Percentiles rank a stretch among this genome's conserved stretches.
Evolutionary conservation across 257 asterid genomes (phyloP).

Genomic region (Henckelia pumila): DNA sequence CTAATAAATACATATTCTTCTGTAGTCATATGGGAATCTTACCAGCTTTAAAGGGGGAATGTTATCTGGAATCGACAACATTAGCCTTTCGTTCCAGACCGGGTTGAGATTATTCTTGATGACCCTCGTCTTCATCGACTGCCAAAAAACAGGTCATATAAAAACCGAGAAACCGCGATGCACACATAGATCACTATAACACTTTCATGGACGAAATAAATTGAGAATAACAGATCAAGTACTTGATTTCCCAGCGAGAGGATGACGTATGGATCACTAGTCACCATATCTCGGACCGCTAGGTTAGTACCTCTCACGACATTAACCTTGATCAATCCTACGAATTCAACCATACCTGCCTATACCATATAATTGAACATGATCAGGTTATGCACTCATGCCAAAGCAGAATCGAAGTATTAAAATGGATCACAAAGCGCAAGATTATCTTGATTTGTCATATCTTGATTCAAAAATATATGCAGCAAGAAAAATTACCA

Average conservation of each 20-base stretch:
- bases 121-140: slow-evolving; percentile 86
- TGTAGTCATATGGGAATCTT: slow-evolving; percentile 23
- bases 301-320: slow-evolving; percentile 88
- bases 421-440: background rate
- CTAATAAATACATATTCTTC: background rate
- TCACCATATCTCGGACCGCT: slow-evolving; percentile 79
- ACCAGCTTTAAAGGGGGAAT: slow-evolving; percentile 87
- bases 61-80: slow-evolving; percentile 85
- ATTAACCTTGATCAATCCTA: slow-evolving; percentile 85
- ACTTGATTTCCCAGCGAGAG: slow-evolving; percentile 92
- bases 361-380: slow-evolving; percentile 34
- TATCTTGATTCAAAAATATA: background rate
- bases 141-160: slow-evolving; percentile 24
- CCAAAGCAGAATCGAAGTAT: background rate
- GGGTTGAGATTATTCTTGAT: slow-evolving; percentile 90
- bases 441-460: background rate
- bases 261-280: slow-evolving; percentile 89
- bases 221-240: slow-evolving; percentile 17
- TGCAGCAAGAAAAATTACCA: slow-evolving; percentile 47
- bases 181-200: slow-evolving; percentile 3
- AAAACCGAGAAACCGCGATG: background rate
- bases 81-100: slow-evolving; percentile 85
- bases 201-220: background rate
- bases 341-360: slow-evolving; percentile 99
- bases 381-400: slow-evolving; percentile 21